phyloP scores from a whole-genome alignment of 2,329 filamentous ascomycete species.

The Curvularia lunata region DNA sequence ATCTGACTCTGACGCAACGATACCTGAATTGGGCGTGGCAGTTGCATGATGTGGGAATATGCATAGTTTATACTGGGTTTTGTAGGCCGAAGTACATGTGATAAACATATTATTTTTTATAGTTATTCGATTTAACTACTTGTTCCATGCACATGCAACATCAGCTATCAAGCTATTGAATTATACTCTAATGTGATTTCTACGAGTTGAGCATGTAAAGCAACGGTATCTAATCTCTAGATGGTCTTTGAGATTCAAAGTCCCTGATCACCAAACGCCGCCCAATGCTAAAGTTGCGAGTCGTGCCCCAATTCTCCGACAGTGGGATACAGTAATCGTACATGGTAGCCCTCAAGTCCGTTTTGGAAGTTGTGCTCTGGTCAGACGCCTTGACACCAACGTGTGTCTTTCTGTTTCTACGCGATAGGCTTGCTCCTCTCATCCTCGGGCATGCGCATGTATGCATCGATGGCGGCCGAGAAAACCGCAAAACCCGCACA shows the following conservation, averaged over 20 bases:
- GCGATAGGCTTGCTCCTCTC: conserved; percentile 50
- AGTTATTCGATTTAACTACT: neutral
- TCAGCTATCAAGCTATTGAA: neutral
- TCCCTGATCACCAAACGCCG: conserved; percentile 22
- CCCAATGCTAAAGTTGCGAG: conserved; percentile 31
- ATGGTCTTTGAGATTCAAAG: neutral
- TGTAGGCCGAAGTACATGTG: neutral
- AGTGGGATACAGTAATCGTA: conserved; percentile 27
- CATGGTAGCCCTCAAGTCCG: conserved; percentile 5
- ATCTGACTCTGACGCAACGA: neutral
- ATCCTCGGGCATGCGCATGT: conserved; percentile 65
- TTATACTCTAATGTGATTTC: too few relatives aligned
- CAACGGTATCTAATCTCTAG: neutral
- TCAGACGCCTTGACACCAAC: neutral
- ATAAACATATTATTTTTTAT: neutral
- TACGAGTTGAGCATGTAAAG: neutral
- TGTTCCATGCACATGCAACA: neutral
- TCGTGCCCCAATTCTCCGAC: conserved; percentile 6
- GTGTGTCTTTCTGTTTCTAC: conserved; percentile 18
- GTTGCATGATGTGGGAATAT: neutral
- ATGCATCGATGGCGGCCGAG: conserved; percentile 87
- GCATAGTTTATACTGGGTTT: neutral
- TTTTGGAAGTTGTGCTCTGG: neutral
- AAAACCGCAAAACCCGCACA: conserved; percentile 96
- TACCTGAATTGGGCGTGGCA: neutral